These are phyloP conservation scores for Dryas alaskensis DNA, from an alignment of 306 rosid genomes.

Conservation along the genomic window DNA sequence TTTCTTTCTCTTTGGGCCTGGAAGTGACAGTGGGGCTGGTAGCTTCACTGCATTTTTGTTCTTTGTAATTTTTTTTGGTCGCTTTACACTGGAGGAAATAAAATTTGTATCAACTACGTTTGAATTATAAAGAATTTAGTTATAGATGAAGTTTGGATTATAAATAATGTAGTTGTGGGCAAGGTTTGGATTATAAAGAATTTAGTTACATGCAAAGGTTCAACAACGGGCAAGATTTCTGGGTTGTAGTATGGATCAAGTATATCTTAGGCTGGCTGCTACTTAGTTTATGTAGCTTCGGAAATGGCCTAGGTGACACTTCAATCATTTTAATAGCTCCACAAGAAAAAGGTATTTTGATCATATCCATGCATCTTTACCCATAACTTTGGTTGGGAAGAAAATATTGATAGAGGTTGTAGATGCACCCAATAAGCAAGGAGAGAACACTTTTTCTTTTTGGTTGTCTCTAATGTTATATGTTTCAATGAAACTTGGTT, in stretches of 20 bases:
- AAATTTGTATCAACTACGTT: neutral
- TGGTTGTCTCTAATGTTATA: neutral
- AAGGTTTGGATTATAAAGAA: too few relatives aligned
- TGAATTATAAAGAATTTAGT: neutral
- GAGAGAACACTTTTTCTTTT: neutral
- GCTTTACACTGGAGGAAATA: neutral
- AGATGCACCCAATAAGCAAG: neutral
- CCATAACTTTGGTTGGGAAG: neutral
- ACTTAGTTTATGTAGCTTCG: neutral
- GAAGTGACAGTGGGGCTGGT: neutral
- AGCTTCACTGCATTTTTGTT: neutral
- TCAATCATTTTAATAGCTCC: neutral
- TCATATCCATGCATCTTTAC: neutral
- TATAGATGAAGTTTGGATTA: neutral
- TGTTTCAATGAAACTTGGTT: neutral
- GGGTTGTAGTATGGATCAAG: neutral
- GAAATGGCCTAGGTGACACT: neutral
- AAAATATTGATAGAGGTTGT: neutral
- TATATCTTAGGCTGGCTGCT: neutral
- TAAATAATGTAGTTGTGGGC: neutral
- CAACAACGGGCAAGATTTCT: neutral
- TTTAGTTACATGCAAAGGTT: neutral
- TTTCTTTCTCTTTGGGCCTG: neutral
- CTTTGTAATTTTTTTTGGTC: neutral
- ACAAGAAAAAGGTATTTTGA: neutral